Evolutionary conservation across 2,329 filamentous ascomycete genomes (phyloP).

Genomic region (Dothiorella sarmentorum): DNA sequence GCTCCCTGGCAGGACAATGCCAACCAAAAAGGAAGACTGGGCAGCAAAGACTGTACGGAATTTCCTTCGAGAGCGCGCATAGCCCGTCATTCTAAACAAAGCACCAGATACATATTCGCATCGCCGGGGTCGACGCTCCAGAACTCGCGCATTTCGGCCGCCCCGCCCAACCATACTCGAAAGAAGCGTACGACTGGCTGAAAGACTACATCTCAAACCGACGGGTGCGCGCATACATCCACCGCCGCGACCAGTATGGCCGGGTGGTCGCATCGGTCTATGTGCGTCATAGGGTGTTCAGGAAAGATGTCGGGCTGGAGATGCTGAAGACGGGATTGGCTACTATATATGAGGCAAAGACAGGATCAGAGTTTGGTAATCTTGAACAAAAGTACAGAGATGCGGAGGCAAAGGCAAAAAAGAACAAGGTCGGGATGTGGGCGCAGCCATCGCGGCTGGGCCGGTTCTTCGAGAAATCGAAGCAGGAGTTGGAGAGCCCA

Average conservation of each 20-base stretch:
- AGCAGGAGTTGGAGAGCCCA: conserved; percentile 65
- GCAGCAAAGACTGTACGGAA: conserved; percentile 70
- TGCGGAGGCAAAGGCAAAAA: conserved; percentile 55
- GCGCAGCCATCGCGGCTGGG: conserved; percentile 42
- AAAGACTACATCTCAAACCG: conserved; percentile 65
- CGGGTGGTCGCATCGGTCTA: conserved; percentile 84
- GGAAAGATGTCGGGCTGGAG: conserved; percentile 78
- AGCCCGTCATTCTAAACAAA: neutral
- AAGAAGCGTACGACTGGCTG: conserved; percentile 82
- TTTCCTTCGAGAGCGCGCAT: neutral
- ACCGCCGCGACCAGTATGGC: conserved; percentile 86
- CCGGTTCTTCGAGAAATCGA: conserved; percentile 46
- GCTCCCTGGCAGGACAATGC: conserved; percentile 69
- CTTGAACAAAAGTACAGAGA: conserved; percentile 59
- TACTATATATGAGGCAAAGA: conserved; percentile 91
- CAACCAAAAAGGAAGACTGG: conserved; percentile 63
- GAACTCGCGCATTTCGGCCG: conserved; percentile 90
- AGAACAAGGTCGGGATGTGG: conserved; percentile 62
- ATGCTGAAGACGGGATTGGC: conserved; percentile 85
- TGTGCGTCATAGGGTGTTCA: conserved; percentile 64
- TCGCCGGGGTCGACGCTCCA: conserved; percentile 91
- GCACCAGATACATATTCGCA: conserved; percentile 73
- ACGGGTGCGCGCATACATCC: conserved; percentile 77
- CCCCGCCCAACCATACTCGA: conserved; percentile 76
- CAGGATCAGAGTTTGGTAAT: conserved; percentile 81